phyloP scores from a whole-genome alignment of 2,329 filamentous ascomycete genomes.

The Hypoxylon sp. region DNA sequence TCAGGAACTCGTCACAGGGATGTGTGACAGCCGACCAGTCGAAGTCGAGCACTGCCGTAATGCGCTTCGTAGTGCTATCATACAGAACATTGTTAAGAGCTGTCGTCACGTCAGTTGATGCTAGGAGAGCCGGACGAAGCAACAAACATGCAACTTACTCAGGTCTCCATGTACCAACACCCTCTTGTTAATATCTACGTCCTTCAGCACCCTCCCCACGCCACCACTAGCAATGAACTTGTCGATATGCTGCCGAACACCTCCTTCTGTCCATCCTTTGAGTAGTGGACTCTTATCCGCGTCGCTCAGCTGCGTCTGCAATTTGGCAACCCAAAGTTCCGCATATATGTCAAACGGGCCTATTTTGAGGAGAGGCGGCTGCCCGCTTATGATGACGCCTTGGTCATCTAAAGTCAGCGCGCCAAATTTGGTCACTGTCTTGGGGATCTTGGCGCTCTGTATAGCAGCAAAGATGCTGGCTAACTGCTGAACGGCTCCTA shows the following conservation, averaged over 20 bases:
- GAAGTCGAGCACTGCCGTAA: conserved; percentile 23
- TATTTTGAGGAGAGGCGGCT: conserved; percentile 25
- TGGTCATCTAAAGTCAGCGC: conserved; percentile 14
- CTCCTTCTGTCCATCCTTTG: conserved; percentile 20
- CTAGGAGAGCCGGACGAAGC: no score
- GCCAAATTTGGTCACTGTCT: conserved; percentile 17
- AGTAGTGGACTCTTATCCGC: conserved; percentile 29
- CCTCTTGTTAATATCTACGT: background rate
- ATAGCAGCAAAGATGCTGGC: conserved; percentile 15
- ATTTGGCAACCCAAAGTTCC: conserved; percentile 18
- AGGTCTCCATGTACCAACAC: conserved; percentile 17
- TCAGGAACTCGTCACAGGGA: conserved; percentile 21
- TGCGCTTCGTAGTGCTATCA: conserved; percentile 15
- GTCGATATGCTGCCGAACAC: conserved; percentile 26
- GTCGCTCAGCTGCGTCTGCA: conserved; percentile 14
- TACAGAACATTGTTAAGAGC: conserved; percentile 27
- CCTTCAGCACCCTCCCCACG: background rate
- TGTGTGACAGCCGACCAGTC: conserved; percentile 29
- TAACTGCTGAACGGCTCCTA: conserved; percentile 12
- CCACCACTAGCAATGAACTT: conserved; percentile 14
- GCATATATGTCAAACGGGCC: conserved; percentile 25
- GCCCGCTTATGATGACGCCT: conserved; percentile 12
- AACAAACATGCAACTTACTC: conserved; percentile 1
- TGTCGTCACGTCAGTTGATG: background rate
- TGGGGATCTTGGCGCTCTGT: conserved; percentile 9